phyloP scores from a whole-genome alignment of 139 green algal species.

The Chlorella sp. region DNA sequence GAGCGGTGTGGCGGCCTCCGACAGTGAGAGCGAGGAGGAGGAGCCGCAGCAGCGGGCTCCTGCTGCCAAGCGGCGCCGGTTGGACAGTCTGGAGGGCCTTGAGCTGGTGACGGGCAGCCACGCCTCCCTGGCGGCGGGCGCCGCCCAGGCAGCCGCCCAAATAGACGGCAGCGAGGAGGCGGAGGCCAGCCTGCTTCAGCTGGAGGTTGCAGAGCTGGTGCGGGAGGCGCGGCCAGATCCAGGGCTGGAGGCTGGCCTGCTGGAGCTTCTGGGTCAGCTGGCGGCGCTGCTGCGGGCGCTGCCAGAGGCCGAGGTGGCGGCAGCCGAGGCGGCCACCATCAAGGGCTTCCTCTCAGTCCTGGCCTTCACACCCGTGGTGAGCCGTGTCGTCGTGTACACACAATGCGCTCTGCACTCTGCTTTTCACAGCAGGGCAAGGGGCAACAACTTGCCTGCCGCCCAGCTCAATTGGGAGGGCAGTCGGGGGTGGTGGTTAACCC shows the following conservation, averaged over 20 bases:
- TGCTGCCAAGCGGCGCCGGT: constrained; percentile 7
- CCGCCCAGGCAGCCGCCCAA: background rate
- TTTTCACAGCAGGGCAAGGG: too few species aligned
- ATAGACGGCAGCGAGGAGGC: constrained; percentile 43
- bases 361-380: constrained; percentile 14
- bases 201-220: constrained; percentile 60
- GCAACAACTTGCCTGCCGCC: too few species aligned
- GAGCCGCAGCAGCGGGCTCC: background rate
- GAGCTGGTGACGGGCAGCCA: constrained; percentile 7
- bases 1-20: background rate
- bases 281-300: constrained; percentile 45
- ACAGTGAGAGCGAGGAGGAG: background rate
- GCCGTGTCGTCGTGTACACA: too few species aligned
- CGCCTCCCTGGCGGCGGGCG: background rate
- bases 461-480: too few species aligned
- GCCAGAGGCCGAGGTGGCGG: constrained; percentile 41
- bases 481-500: too few species aligned
- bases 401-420: too few species aligned
- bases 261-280: constrained; percentile 39
- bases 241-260: background rate
- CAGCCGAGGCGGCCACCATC: background rate
- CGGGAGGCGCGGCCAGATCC: constrained; percentile 33
- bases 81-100: background rate
- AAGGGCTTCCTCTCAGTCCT: constrained; percentile 41
- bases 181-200: constrained; percentile 50